Percentiles rank a stretch among this genome's conserved stretches.
These are phyloP conservation scores for Elsinoe perseae DNA, from an alignment of 2,329 filamentous ascomycete genomes.

Conservation along the genomic window DNA sequence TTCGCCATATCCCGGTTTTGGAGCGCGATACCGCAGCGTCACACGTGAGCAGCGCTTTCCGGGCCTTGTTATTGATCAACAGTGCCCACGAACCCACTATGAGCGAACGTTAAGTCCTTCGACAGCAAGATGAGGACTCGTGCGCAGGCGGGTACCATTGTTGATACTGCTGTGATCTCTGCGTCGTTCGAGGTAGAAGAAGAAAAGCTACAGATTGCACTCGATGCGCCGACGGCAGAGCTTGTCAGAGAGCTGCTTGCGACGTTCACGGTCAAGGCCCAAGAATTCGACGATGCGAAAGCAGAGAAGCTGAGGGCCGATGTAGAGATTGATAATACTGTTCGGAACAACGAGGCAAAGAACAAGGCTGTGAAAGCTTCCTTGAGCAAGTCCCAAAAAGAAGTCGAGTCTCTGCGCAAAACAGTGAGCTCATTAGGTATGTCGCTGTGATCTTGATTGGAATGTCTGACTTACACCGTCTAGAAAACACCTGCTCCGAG, in stretches of 20 bases:
- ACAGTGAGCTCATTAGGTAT: constrained; percentile 78
- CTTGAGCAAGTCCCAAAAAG: constrained; percentile 73
- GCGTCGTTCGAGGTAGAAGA: constrained; percentile 63
- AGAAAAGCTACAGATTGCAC: constrained; percentile 51
- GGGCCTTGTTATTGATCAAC: no score
- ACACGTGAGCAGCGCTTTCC: no score
- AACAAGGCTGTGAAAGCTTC: constrained; percentile 73
- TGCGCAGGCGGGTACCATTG: constrained; percentile 40
- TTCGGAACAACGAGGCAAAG: constrained; percentile 75
- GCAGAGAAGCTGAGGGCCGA: constrained; percentile 83
- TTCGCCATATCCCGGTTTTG: no score
- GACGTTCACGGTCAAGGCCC: constrained; percentile 68
- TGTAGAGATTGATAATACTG: constrained; percentile 86
- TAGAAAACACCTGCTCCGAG: constrained; percentile 67
- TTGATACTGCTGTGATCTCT: constrained; percentile 67
- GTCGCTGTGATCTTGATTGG: constrained; percentile 6
- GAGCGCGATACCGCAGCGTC: no score
- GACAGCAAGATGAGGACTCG: constrained; percentile 42
- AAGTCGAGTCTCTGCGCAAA: constrained; percentile 71
- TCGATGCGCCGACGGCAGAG: constrained; percentile 65
- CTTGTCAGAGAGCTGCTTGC: constrained; percentile 68
- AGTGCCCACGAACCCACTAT: neutral
- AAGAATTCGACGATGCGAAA: constrained; percentile 71
- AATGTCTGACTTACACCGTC: constrained; percentile 17
- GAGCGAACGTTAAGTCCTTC: neutral